phyloP scores from a whole-genome alignment of 1,139 yeast species.

The Diutina sp. region DNA sequence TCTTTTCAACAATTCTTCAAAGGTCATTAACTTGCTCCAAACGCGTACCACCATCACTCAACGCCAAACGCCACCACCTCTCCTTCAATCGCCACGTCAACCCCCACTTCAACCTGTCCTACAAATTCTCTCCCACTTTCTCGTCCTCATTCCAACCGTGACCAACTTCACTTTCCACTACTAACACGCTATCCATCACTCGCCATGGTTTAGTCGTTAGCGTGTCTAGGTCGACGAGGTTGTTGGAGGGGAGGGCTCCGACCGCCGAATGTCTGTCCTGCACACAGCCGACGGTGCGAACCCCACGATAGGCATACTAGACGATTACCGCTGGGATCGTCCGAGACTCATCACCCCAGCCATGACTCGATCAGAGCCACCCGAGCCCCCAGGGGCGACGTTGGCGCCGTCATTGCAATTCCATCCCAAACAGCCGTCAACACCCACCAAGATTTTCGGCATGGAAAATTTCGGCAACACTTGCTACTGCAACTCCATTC shows the following conservation, averaged over 20 bases:
- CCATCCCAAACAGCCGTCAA: background rate
- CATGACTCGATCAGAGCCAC: slow-evolving; percentile 1
- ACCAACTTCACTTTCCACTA: no score
- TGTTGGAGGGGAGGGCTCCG: background rate
- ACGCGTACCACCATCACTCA: no score
- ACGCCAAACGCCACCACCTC: no score
- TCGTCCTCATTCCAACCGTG: no score
- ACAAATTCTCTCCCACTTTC: no score
- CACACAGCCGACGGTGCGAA: background rate
- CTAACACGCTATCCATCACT: no score
- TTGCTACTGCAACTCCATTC: slow-evolving; percentile 85
- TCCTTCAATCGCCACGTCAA: no score
- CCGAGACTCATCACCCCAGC: background rate
- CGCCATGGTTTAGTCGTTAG: no score
- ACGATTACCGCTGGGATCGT: background rate
- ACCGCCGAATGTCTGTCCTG: background rate
- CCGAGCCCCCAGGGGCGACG: background rate
- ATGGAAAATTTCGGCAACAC: slow-evolving; percentile 94
- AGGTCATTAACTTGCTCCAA: no score
- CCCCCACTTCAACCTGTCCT: no score
- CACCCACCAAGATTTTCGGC: slow-evolving; percentile 59
- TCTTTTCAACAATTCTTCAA: no score
- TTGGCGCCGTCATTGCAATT: background rate
- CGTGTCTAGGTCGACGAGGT: no score
- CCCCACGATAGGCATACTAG: background rate